Conservation (phyloP, 768 basidiomycete genomes). For the Leccinum barrowsii region DNA sequence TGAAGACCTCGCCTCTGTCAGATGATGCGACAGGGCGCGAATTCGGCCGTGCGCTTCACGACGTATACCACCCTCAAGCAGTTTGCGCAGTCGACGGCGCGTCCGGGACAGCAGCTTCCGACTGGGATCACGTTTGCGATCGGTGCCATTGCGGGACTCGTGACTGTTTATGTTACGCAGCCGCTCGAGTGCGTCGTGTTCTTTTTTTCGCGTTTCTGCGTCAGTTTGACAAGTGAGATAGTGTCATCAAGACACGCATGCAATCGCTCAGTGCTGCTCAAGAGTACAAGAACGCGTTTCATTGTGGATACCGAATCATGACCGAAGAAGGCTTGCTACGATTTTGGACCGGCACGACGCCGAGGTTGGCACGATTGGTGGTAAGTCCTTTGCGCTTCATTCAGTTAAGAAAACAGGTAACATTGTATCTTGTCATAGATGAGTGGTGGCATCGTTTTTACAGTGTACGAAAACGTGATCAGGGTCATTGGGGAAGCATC, state of each 20-base stretch:
- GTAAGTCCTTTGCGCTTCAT: slow-evolving; percentile 41
- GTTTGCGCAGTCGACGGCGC: slow-evolving; percentile 78
- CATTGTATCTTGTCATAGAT: slow-evolving; percentile 44
- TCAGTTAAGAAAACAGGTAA: background rate
- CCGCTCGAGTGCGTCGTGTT: slow-evolving; percentile 62
- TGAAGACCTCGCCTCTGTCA: slow-evolving; percentile 28
- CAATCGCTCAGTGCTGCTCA: slow-evolving; percentile 80
- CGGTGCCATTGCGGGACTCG: slow-evolving; percentile 88
- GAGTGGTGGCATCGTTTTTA: slow-evolving; percentile 91
- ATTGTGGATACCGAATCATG: slow-evolving; percentile 92
- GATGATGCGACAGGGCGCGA: slow-evolving; percentile 98
- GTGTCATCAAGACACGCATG: slow-evolving; percentile 98
- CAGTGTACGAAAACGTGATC: slow-evolving; percentile 84
- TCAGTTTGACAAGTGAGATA: slow-evolving; percentile 28
- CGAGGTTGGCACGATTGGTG: slow-evolving; percentile 78
- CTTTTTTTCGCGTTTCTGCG: background rate
- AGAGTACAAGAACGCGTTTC: slow-evolving; percentile 91
- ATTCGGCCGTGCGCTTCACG: slow-evolving; percentile 94
- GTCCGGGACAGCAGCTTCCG: slow-evolving; percentile 83
- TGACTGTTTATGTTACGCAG: slow-evolving; percentile 91
- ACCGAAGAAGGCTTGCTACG: slow-evolving; percentile 89
- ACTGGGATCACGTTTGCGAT: slow-evolving; percentile 90
- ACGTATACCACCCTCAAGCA: slow-evolving; percentile 94
- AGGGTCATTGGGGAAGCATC: slow-evolving; percentile 37
- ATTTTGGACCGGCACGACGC: slow-evolving; percentile 98